Conservation (phyloP, 352 stramenopile species). For the Phytophthora uliginosa region DNA sequence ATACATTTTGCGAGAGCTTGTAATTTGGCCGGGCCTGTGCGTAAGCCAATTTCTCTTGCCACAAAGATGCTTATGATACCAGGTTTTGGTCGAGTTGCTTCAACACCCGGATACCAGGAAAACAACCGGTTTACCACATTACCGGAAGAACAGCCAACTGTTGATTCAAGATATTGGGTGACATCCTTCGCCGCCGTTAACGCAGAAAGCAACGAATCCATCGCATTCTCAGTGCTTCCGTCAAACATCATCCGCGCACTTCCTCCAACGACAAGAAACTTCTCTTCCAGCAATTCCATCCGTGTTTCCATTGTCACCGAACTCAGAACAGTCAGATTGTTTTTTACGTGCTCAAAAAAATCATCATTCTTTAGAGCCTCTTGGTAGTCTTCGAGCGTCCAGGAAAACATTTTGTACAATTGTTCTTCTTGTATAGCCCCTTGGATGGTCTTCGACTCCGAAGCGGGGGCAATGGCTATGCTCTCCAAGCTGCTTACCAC, state of each 20-base stretch:
- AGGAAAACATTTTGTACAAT: too few species aligned
- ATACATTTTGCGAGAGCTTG: neutral
- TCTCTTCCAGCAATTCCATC: constrained; percentile 3
- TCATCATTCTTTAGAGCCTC: too few species aligned
- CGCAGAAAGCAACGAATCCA: neutral
- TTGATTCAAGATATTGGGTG: neutral
- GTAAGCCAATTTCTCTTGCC: constrained; percentile 1
- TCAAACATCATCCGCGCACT: constrained; percentile 22
- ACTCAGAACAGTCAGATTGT: neutral
- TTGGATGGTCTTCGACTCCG: too few species aligned
- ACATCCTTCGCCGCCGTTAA: neutral
- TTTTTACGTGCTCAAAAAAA: neutral
- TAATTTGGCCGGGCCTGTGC: neutral
- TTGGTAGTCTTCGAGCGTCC: too few species aligned
- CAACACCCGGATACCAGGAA: neutral
- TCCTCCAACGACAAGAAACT: constrained; percentile 5
- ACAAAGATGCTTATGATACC: constrained; percentile 7
- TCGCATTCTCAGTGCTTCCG: neutral
- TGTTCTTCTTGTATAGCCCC: too few species aligned
- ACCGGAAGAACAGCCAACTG: neutral
- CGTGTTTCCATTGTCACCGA: neutral
- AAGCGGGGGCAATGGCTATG: too few species aligned
- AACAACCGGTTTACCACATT: constrained; percentile 6
- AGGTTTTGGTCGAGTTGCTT: too few species aligned
- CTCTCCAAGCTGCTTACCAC: too few species aligned